Evolutionary conservation across 352 stramenopile species (phyloP), one percentile per base, ranked within the genome.

Genomic region (Globisporangium irregulare): DNA sequence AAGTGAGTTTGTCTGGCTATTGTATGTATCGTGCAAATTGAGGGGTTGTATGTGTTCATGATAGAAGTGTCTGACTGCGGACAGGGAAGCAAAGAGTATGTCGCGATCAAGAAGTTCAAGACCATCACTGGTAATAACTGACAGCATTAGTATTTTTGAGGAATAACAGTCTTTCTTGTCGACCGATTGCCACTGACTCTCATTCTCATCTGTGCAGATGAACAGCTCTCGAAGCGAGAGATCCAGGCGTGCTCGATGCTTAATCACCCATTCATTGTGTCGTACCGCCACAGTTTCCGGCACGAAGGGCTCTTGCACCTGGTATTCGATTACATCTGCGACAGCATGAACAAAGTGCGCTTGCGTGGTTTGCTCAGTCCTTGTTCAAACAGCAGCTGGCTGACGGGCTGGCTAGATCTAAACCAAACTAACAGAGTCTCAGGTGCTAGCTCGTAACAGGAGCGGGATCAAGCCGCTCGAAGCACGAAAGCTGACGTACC

Each of bases 71-170:
- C 25, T 63, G 56, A 25, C 25, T 41, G 18, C 34, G 36, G 59
- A 18, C 53, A 92, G 84, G 79, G 74, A 32, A 87, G 73, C 15
- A 78, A 81, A n/a, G 82, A 93, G 48, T 68, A 73, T 10, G 84
- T 94, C 24, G 87, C 85, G 27, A 93, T 94, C 65, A 94, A 94
- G 68, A 92, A 92, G 50, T 94, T 94, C 78, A 91, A 91, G 74
- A 89, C 73, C 15, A 71, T 79, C 22, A 70, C 72, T 57, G 86
- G 84, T 89, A 74, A 4, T 9, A 50, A 29, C 27, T 48, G 56
- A 48, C 14, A 18, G 32, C 1, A 2, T 61, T 18, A 4, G 32
- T 4, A 55, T 38, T 9, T 55, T 38, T 51, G n/a, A 14, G 36
- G 24, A 14, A 53, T 29, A 25, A 25, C 36, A 38, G 32, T 41